Conservation (phyloP, 176 grass and related monocot genomes). For the Oryza officinalis region DNA sequence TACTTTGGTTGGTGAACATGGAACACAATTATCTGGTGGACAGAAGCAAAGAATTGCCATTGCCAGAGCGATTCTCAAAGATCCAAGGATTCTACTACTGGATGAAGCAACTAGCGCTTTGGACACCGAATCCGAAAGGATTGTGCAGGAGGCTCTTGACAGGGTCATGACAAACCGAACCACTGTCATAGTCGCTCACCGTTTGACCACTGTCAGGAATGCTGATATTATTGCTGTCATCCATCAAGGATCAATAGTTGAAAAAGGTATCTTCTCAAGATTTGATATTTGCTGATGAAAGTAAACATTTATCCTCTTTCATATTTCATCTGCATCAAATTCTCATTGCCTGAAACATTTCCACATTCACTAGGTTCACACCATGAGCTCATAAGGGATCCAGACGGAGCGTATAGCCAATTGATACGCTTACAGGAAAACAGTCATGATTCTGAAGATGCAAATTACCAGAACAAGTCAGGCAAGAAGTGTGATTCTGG, state of each 20-base stretch:
- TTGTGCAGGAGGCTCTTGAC: constrained; percentile 84
- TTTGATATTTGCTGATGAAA: neutral
- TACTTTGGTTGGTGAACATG: constrained; percentile 77
- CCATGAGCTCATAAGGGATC: constrained; percentile 54
- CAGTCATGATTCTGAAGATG: constrained; percentile 34
- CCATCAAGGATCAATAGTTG: constrained; percentile 68
- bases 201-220: constrained; percentile 75
- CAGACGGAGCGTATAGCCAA: constrained; percentile 72
- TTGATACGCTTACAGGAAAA: constrained; percentile 65
- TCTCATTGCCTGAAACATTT: neutral
- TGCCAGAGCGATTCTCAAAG: constrained; percentile 80
- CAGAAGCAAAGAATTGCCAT: constrained; percentile 91
- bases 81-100: constrained; percentile 76
- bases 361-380: constrained; percentile 59
- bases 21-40: constrained; percentile 79
- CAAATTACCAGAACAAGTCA: constrained; percentile 42
- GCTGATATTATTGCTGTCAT: constrained; percentile 70
- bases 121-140: constrained; percentile 74
- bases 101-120: constrained; percentile 89
- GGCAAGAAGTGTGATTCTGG: constrained; percentile 40
- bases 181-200: constrained; percentile 77
- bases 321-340: constrained; percentile 10
- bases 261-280: constrained; percentile 61
- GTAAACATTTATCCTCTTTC: neutral
- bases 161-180: constrained; percentile 67